These are phyloP conservation scores for Fistulifera solaris DNA, from an alignment of 108 stramenopile genomes.

Conservation along the genomic window DNA sequence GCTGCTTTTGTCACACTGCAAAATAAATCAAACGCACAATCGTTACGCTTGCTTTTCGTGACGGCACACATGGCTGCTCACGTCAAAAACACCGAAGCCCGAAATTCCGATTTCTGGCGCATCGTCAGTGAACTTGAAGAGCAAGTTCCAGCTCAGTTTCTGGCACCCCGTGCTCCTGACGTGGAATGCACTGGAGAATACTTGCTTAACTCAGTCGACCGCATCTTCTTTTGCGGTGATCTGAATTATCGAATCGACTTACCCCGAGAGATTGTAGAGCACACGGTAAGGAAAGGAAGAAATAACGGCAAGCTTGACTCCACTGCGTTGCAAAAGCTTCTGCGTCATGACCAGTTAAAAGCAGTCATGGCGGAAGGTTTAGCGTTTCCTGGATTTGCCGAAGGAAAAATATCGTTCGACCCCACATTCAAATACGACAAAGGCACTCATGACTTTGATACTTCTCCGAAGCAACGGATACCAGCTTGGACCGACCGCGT, in stretches of 20 bases:
- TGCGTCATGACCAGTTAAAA: constrained; percentile 68
- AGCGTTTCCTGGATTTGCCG: constrained; percentile 65
- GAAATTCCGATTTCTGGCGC: constrained; percentile 80
- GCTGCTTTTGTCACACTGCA: constrained; percentile 50
- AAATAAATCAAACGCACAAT: constrained; percentile 41
- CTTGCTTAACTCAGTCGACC: constrained; percentile 63
- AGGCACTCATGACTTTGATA: constrained; percentile 61
- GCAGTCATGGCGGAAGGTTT: constrained; percentile 45
- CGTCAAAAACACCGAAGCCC: constrained; percentile 72
- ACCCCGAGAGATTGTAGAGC: constrained; percentile 61
- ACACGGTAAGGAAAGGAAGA: constrained; percentile 3
- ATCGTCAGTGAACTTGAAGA: constrained; percentile 74
- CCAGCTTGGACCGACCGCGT: constrained; percentile 87
- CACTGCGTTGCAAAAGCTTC: constrained; percentile 3
- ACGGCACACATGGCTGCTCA: constrained; percentile 84
- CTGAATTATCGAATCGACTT: constrained; percentile 79
- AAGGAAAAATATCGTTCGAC: constrained; percentile 69
- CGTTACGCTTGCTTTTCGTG: constrained; percentile 64
- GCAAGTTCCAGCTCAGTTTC: constrained; percentile 64
- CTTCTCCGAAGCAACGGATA: constrained; percentile 79
- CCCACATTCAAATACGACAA: constrained; percentile 89
- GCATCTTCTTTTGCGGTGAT: constrained; percentile 79
- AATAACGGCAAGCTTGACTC: not conserved
- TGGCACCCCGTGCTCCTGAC: constrained; percentile 22
- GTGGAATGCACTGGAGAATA: constrained; percentile 27